phyloP scores from a whole-genome alignment of 306 rosid genomes.

The Begonia loranthoides region DNA sequence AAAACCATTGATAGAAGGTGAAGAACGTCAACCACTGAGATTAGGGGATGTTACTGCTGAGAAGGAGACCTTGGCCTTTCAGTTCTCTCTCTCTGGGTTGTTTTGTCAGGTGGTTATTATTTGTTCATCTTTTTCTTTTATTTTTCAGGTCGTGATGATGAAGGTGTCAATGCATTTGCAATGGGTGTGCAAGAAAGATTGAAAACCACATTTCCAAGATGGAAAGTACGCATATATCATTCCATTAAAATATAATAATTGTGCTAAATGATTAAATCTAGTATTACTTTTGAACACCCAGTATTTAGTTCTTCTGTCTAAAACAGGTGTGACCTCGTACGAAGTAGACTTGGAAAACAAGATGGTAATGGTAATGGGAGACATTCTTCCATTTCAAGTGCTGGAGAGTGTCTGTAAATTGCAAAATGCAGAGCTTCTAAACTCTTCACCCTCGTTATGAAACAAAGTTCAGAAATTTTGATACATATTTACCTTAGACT shows the following conservation, averaged over 20 bases:
- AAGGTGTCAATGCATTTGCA: constrained; percentile 85
- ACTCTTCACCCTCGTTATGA: constrained; percentile 19
- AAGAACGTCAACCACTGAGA: constrained; percentile 22
- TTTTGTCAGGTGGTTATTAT: not conserved
- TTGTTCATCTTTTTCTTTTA: not conserved
- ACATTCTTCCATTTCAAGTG: constrained; percentile 73
- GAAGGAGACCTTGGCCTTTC: constrained; percentile 46
- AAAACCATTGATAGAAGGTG: constrained; percentile 33
- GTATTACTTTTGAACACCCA: too few species aligned
- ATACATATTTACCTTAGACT: too few species aligned
- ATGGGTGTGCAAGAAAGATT: constrained; percentile 76
- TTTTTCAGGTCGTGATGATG: constrained; percentile 51
- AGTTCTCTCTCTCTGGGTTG: not conserved
- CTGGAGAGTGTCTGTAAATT: constrained; percentile 76
- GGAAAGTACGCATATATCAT: constrained; percentile 33
- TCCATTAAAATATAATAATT: not conserved
- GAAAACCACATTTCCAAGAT: constrained; percentile 69
- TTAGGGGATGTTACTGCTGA: constrained; percentile 57
- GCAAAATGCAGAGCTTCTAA: constrained; percentile 58
- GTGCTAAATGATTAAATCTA: not conserved
- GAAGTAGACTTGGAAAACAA: constrained; percentile 67
- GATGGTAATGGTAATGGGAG: constrained; percentile 79
- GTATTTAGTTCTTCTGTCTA: not conserved
- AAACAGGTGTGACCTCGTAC: constrained; percentile 73
- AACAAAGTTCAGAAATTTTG: too few species aligned